Evolutionary conservation across 805 yeast species (phyloP).

Genomic region (Candida pseudoglaebosa): DNA sequence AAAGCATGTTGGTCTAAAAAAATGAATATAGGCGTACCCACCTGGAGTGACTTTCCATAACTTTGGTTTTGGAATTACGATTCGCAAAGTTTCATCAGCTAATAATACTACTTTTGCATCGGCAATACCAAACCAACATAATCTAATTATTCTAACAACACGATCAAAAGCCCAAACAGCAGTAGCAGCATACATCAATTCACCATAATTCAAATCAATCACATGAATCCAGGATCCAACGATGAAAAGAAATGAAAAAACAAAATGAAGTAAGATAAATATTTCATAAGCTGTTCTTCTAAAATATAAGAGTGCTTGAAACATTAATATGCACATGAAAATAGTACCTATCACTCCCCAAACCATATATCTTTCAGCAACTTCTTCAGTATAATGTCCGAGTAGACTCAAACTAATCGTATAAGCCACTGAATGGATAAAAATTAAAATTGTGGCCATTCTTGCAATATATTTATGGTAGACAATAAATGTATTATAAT

Average conservation of each 20-base stretch:
- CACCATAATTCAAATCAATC: slow-evolving; percentile 31
- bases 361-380: no score
- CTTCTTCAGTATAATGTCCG: no score
- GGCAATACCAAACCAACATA: slow-evolving; percentile 58
- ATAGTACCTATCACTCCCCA: no score
- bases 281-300: slow-evolving; percentile 47
- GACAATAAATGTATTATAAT: slow-evolving; percentile 25
- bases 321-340: slow-evolving; percentile 27
- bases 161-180: slow-evolving; percentile 74
- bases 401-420: slow-evolving; percentile 11
- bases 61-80: slow-evolving; percentile 48
- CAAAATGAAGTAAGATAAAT: slow-evolving; percentile 56
- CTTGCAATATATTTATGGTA: slow-evolving; percentile 28
- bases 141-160: slow-evolving; percentile 49
- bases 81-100: slow-evolving; percentile 45
- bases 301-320: slow-evolving; percentile 42
- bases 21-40: slow-evolving; percentile 57
- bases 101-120: slow-evolving; percentile 40
- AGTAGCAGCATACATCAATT: slow-evolving; percentile 46
- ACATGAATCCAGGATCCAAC: slow-evolving; percentile 51
- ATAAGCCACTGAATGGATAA: slow-evolving; percentile 23
- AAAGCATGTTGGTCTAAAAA: slow-evolving; percentile 41
- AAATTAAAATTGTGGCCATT: slow-evolving; percentile 17
- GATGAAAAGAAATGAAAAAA: slow-evolving; percentile 46
- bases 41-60: slow-evolving; percentile 58